Base-by-base conservation (phyloP, 2,329 filamentous ascomycete species). In the Paraphoma sp. region DNA sequence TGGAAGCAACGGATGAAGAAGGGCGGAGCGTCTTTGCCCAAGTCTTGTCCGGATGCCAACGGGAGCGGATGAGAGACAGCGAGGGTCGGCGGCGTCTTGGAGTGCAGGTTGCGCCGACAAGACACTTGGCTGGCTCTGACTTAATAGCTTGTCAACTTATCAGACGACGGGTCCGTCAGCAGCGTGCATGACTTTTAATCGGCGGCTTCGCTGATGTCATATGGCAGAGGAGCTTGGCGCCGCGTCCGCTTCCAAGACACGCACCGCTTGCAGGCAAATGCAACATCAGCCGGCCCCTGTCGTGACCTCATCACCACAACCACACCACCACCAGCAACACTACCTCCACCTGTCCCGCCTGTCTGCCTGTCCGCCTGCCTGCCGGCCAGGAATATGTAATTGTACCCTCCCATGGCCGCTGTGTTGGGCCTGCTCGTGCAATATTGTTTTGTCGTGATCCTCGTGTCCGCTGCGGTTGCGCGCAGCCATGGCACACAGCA, bases 351-450 rank as follows among this genome's bases (percentile, higher is more conserved):
- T 36, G 33, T 23, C 23, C 2, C 23, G 23, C 23, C 23, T 23
- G 3, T 23, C 23, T 23, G 23, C 23, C 23, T 23, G 23, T 5
- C 5, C 5, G 23, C 23, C 23, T 23, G 23, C 23, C 23, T n/a
- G n/a, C n/a, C 23, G 23, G 23, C 54, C 43, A 51, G 48, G 68
- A 70, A 62, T 64, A 76, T 77, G 74, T 75, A 62, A 72, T 51
- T 68, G 60, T 51, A 38, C 14, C 45, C 40, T 45, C 53, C 51
- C 51, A 71, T 70, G 67, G 60, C 63, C 67, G 53, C 50, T 50
- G 43, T 64, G 57, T 48, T 55, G 52, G 60, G 65, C 66, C 67
- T 65, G 16, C 48, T 70, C 53, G 48, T 72, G 38, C 54, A 55
- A 42, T 60, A 28, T 48, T 52, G 23, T 23, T 5, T 23, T 23